Percentiles rank a stretch among this genome's conserved stretches.
phyloP scores from a whole-genome alignment of 495 filamentous ascomycete genomes.

The Thermochaetoides thermophila region DNA sequence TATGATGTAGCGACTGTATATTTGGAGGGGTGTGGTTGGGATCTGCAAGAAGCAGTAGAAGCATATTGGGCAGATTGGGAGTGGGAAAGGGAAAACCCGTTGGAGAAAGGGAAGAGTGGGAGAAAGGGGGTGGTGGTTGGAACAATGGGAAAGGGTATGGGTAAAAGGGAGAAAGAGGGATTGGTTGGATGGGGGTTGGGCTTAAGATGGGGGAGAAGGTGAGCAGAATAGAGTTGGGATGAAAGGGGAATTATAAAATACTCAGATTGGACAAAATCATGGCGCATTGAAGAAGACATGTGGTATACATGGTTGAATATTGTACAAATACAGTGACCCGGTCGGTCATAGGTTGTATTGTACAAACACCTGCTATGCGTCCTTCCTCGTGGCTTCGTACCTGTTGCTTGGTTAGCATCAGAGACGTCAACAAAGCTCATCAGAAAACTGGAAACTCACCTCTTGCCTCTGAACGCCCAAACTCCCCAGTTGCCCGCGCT shows the following conservation, averaged over 20 bases:
- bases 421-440: not conserved
- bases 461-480: slow-evolving; percentile 94
- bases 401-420: too few relatives aligned
- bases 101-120: slow-evolving; percentile 12
- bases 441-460: slow-evolving; percentile 40
- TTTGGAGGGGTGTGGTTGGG: slow-evolving; percentile 47
- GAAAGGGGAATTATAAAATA: not conserved
- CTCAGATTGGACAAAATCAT: not conserved
- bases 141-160: not conserved
- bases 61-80: slow-evolving; percentile 49
- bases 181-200: too few relatives aligned
- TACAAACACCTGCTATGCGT: too few relatives aligned
- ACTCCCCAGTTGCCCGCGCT: slow-evolving; percentile 93
- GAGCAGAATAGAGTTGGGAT: not conserved
- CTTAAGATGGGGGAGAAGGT: not conserved
- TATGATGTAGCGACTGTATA: slow-evolving; percentile 62
- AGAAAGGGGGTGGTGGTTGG: slow-evolving; percentile 21
- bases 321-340: too few relatives aligned
- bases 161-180: not conserved
- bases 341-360: too few relatives aligned
- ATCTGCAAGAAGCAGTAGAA: slow-evolving; percentile 44
- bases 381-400: too few relatives aligned
- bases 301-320: too few relatives aligned
- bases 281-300: too few relatives aligned
- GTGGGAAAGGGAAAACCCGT: slow-evolving; percentile 57